phyloP scores from a whole-genome alignment of 2,329 filamentous ascomycete species.

The Claviceps humidiphila region DNA sequence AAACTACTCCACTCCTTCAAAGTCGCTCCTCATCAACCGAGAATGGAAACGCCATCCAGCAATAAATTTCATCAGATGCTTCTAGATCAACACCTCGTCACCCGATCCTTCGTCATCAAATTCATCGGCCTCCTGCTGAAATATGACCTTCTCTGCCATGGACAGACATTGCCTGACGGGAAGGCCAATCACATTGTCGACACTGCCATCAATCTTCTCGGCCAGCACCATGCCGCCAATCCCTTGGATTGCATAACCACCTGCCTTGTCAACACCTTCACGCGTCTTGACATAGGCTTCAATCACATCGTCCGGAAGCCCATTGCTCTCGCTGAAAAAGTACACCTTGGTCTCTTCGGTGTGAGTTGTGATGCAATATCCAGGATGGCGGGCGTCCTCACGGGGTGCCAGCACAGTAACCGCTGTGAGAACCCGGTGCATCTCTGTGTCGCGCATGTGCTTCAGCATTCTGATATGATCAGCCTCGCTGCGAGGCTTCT shows the following conservation, averaged over 20 bases:
- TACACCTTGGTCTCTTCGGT: slow-evolving; percentile 87
- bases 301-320: slow-evolving; percentile 65
- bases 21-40: neutral
- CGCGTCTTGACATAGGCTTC: slow-evolving; percentile 66
- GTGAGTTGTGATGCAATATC: slow-evolving; percentile 67
- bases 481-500: slow-evolving; percentile 74
- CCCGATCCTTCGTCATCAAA: slow-evolving; percentile 34
- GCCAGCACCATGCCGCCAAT: slow-evolving; percentile 75
- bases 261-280: slow-evolving; percentile 91
- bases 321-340: slow-evolving; percentile 54
- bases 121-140: slow-evolving; percentile 55
- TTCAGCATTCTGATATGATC: slow-evolving; percentile 79
- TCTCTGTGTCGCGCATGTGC: slow-evolving; percentile 59
- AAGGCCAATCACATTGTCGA: slow-evolving; percentile 89
- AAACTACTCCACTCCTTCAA: neutral
- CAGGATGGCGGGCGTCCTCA: slow-evolving; percentile 67
- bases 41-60: neutral
- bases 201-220: slow-evolving; percentile 75
- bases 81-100: slow-evolving; percentile 13
- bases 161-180: slow-evolving; percentile 66
- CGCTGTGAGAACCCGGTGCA: slow-evolving; percentile 76
- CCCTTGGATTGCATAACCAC: slow-evolving; percentile 89
- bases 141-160: slow-evolving; percentile 79
- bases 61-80: neutral
- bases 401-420: slow-evolving; percentile 74